Evolutionary conservation across 495 filamentous ascomycete genomes (phyloP), one percentile per base, ranked within the genome.

Genomic region (Aspergillus diversus): DNA sequence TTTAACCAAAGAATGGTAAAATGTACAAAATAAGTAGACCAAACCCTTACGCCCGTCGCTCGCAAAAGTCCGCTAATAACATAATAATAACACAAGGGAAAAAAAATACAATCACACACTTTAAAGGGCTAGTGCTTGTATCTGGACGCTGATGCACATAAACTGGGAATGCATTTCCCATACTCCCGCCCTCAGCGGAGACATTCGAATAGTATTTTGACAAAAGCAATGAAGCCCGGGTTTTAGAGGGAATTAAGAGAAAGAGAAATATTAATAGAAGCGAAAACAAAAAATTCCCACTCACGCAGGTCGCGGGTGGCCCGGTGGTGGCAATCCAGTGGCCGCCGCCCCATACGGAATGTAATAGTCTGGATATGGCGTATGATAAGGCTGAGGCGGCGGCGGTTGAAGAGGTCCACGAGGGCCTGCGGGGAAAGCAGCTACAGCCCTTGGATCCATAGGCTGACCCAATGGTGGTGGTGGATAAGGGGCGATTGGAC

Each of bases 311-410:
- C 68, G 65, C 7, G 63, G 42, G 34, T 65, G 66, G n/a, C 61
- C 64, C 53, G 67, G 64, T 57, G 60, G 66, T 60, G 64, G 68
- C 27, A 69, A 12, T 15, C 52, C 55, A 11, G 47, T 39, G 16
- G 64, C 32, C 5, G 64, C 33, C 5, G 63, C 60, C 27, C 63
- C 64, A 42, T 70, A 73, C 6, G 61, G 62, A 13, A 62, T 62
- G 54, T 63, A 73, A 46, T 62, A 63, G 5, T 72, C 69, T 0
- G 70, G 66, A 37, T 73, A 73, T 27, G 70, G 70, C 3, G 70
- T 69, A 33, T 63, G 69, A 50, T 72, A 73, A 16, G 63, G 66
- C 42, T 53, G 66, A 6, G 68, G 68, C 39, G 70, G 67, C 13
- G 54, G 65, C 13, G 56, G 63, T 12, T 67, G 70, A 34, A 68